These are phyloP conservation scores for Torrubiella hemipterigena DNA, from an alignment of 2,329 filamentous ascomycete species.

Conservation along the genomic window DNA sequence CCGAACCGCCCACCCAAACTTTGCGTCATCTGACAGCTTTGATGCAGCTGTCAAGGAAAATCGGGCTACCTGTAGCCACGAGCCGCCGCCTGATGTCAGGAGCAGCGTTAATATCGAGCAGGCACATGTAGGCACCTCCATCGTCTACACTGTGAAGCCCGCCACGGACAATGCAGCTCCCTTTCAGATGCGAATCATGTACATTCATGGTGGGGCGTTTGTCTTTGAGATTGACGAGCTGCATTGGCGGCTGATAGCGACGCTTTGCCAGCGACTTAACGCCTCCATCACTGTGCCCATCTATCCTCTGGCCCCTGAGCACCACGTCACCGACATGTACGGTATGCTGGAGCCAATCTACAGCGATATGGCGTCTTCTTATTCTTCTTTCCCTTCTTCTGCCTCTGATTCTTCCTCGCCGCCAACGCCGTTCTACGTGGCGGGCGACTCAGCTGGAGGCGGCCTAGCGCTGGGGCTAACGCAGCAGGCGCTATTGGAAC, in stretches of 20 bases:
- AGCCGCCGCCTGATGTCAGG: too few species aligned
- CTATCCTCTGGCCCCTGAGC: constrained; percentile 20
- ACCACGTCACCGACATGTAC: constrained; percentile 17
- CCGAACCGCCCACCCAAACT: too few species aligned
- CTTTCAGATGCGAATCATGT: constrained; percentile 15
- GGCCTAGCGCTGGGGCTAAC: constrained; percentile 18
- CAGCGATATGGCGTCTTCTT: constrained; percentile 18
- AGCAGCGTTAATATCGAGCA: too few species aligned
- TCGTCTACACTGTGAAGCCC: constrained; percentile 17
- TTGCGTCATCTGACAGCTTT: too few species aligned
- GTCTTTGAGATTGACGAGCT: constrained; percentile 15
- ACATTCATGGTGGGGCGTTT: constrained; percentile 18
- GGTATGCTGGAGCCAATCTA: constrained; percentile 18
- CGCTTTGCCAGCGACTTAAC: constrained; percentile 16
- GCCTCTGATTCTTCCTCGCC: too few species aligned
- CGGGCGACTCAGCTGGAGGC: constrained; percentile 19
- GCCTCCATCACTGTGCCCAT: constrained; percentile 19
- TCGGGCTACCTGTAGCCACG: too few species aligned
- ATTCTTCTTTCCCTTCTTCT: too few species aligned
- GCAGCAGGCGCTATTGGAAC: constrained; percentile 14
- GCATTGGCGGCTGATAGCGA: constrained; percentile 17
- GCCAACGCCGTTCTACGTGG: constrained; percentile 15
- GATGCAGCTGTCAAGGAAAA: too few species aligned
- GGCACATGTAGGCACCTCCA: constrained; percentile 10
- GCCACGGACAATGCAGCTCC: constrained; percentile 15